Base-by-base conservation (phyloP, 2,329 filamentous ascomycete species). In the Alternaria dauci region DNA sequence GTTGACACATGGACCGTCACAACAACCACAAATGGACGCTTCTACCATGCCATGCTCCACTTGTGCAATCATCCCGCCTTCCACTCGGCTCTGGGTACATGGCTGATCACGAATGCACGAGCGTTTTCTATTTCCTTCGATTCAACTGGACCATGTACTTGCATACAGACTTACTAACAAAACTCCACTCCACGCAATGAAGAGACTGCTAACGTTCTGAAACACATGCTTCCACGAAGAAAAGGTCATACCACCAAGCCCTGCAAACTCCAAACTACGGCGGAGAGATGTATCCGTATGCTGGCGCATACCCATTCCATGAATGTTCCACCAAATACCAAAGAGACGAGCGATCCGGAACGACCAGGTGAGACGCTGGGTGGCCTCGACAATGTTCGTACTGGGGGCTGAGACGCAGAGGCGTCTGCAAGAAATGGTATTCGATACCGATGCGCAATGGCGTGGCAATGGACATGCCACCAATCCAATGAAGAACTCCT, bases 361-460 rank as follows among this genome's bases (percentile, higher is more conserved):
- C 28, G 12, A 71, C 61, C 30, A 72, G 51, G 51, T 70, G 68
- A 11, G 67, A 70, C 16, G 64, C 54, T 26, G 71, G 59, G 8
- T 71, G 44, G 11, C 74, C 73, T 36, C 73, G 71, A 52, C 72
- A 75, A 43, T 72, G 68, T 30, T 71, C 68, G 25, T 62, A 65
- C 59, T 76, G 69, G n/a, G 71, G 66, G 23, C 70, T 76, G 14
- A 78, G 59, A 8, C 73, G 67, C 32, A 78, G 65, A 2, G 74
- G 75, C 8, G 41, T 68, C 14, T 46, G 65, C 4, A 66, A 46
- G 34, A 76, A 76, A 44, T 70, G 58, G 55, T 76, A 73, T 11
- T 58, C 32, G 14, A 36, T 36, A 12, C 61, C 7, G 47, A 46
- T 5, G 64, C 5, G 59, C 26, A 61, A 28, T 11, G 32, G 38